phyloP scores from a whole-genome alignment of 495 filamentous ascomycete genomes.

The Hapsidospora chrysogenum region DNA sequence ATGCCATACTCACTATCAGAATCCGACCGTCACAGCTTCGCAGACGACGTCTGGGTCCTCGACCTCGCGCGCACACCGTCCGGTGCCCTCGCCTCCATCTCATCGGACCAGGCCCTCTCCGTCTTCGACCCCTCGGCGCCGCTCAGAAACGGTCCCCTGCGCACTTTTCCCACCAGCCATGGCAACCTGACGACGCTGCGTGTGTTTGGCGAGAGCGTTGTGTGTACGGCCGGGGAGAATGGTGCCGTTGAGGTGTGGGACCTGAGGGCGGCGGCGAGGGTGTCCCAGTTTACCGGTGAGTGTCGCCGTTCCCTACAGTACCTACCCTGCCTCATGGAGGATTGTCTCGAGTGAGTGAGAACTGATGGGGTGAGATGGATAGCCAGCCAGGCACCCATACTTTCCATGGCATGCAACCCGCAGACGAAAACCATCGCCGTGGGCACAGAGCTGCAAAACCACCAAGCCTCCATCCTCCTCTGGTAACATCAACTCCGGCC shows the following conservation, averaged over 20 bases:
- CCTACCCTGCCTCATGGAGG: no score
- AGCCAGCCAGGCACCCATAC: constrained; percentile 27
- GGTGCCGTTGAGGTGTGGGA: constrained; percentile 44
- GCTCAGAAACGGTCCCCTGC: constrained; percentile 21
- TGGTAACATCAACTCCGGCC: neutral
- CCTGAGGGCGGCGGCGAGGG: constrained; percentile 22
- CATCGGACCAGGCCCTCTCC: constrained; percentile 38
- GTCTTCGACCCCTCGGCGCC: constrained; percentile 29
- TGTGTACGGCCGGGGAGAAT: constrained; percentile 46
- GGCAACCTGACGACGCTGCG: constrained; percentile 40
- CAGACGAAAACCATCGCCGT: constrained; percentile 8
- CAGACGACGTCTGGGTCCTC: constrained; percentile 30
- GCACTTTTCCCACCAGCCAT: constrained; percentile 27
- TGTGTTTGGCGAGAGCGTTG: constrained; percentile 23
- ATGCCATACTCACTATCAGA: neutral
- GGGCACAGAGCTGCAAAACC: constrained; percentile 4
- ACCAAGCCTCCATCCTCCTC: constrained; percentile 2
- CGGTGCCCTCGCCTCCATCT: constrained; percentile 26
- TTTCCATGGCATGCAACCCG: constrained; percentile 48
- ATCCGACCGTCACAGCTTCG: constrained; percentile 23
- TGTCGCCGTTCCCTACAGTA: constrained; percentile 10
- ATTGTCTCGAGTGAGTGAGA: constrained; percentile 5
- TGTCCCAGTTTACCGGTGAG: constrained; percentile 20
- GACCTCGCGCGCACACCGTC: constrained; percentile 26
- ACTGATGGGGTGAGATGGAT: constrained; percentile 11